Evolutionary conservation across 805 yeast species (phyloP), one percentile per base, ranked within the genome.

Genomic region (Hanseniaspora occidentalis): DNA sequence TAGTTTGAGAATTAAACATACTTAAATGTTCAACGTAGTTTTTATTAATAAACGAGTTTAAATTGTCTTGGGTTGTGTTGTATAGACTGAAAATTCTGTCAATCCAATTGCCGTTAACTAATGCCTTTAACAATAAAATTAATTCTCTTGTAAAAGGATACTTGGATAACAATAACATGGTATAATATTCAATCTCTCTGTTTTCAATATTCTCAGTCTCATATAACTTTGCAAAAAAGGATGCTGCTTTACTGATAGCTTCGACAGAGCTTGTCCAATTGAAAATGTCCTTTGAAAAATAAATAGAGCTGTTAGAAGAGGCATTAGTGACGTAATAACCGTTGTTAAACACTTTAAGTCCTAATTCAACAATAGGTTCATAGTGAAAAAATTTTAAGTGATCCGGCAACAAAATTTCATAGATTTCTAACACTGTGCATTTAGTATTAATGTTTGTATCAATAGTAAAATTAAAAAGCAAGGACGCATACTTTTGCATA

Each of bases 361-460:
- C 33, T 5, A 29, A n/a, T 29, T 29, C 18, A 29, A 14, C 18
- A 16, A 29, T 29, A n/a, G 17, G 10, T 10, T 29, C 33, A 29
- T n/a, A 4, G 4, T 29, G 3, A 44, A 33, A 19, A 51, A 26
- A 40, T 57, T 57, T 38, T 57, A 57, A 11, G 55, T 50, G 2
- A 58, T 50, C n/a, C n/a, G n/a, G n/a, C n/a, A n/a, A n/a, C 22
- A 58, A 41, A 38, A 50, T 53, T 33, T 51, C 52, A 41, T 44
- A 52, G 3, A 54, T 50, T 23, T 48, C 40, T 4, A 53, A 31
- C 17, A 49, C 43, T 6, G 46, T 11, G 10, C 45, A 19, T 43
- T 57, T 46, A 48, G 62, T 47, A 43, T 46, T 42, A 45, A 67
- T 52, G 58, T 67, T 54, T 57, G 61, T 41, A 37, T 62, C 45